phyloP scores from a whole-genome alignment of 345 rosid genomes.

The Noccaea caerulescens region DNA sequence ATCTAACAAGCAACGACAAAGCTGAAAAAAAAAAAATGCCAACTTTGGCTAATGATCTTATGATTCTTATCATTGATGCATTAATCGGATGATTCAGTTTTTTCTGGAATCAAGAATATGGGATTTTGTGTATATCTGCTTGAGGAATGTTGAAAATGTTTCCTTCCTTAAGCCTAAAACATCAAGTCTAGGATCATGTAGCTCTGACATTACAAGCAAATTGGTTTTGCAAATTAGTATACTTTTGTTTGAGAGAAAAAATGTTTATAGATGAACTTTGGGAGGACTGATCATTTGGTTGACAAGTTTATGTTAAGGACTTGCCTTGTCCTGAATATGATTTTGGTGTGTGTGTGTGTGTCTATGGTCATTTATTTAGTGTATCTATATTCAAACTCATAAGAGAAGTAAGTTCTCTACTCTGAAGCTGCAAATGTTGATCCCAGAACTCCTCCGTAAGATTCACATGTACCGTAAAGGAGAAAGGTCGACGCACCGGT shows the following conservation, averaged over 20 bases:
- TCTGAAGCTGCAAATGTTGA: constrained; percentile 40
- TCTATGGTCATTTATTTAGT: not conserved
- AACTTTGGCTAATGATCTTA: not conserved
- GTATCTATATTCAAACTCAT: constrained; percentile 18
- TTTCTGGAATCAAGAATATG: not conserved
- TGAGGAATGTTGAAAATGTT: not conserved
- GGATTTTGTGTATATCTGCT: not conserved
- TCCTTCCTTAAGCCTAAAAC: not conserved
- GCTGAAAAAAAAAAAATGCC: not conserved
- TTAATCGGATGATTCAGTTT: not conserved
- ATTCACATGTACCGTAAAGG: constrained; percentile 42
- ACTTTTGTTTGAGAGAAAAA: not conserved
- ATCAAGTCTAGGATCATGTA: not conserved
- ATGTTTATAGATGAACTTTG: not conserved
- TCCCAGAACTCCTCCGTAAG: constrained; percentile 41
- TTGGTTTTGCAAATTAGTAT: not conserved
- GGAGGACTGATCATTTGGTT: not conserved
- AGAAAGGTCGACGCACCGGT: constrained; percentile 36
- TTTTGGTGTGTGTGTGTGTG: not conserved
- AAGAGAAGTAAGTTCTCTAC: constrained; percentile 20
- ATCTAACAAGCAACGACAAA: not conserved
- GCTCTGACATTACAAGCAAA: constrained; percentile 3
- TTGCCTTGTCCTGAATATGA: constrained; percentile 1
- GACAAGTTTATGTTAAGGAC: not conserved
- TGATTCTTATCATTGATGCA: constrained; percentile 4